Base-by-base conservation (phyloP, 441 rosid species). In the Croton setiger region DNA sequence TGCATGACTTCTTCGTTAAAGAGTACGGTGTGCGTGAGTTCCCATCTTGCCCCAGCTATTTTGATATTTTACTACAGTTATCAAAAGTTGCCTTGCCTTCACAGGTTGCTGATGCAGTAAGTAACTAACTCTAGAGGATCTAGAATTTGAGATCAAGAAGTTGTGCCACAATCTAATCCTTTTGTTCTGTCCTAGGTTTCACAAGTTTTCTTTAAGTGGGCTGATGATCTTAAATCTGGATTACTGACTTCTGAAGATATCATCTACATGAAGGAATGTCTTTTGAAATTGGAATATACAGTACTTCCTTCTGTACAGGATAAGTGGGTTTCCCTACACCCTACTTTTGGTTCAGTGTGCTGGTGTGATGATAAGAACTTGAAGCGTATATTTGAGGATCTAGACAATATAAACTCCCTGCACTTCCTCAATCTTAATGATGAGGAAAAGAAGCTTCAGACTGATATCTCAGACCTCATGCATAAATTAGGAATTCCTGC, bases 261-360 rank as follows among this genome's bases (percentile, higher is more conserved):
- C 60, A 60, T 39, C 64, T 73, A 66, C 74, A 77, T 95, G 61
- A 88, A 82, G 77, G 89, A 88, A 59, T 81, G 81, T 76, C 88
- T 95, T 74, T 60, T 48, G 71, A 82, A 87, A 79, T 64, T 71
- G 64, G 89, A 92, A 48, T 85, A 72, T 76, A 80, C 87, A 0
- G 84, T 90, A 76, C 91, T 95, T 72, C 99, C 99, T 69, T 87
- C 98, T 61, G 76, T 75, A 66, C 78, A 75, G 64, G 94, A 92
- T 76, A 89, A 83, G 81, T 95, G 98, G 98, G 97, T 86, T 60
- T 95, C 99, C 36, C 70, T 92, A 63, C 97, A 95, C 72, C 82
- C 93, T 73, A 88, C 96, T 33, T 90, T 82, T 72, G 95, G 97
- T 79, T 79, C 86, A 27, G 85, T 90, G 49, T 95, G 98, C 76